A percentile compares a stretch with the other conserved stretches of the same genome.
Evolutionary conservation across 1,284 basidiomycete species (phyloP).

Genomic region (Ceratobasidium sp.): DNA sequence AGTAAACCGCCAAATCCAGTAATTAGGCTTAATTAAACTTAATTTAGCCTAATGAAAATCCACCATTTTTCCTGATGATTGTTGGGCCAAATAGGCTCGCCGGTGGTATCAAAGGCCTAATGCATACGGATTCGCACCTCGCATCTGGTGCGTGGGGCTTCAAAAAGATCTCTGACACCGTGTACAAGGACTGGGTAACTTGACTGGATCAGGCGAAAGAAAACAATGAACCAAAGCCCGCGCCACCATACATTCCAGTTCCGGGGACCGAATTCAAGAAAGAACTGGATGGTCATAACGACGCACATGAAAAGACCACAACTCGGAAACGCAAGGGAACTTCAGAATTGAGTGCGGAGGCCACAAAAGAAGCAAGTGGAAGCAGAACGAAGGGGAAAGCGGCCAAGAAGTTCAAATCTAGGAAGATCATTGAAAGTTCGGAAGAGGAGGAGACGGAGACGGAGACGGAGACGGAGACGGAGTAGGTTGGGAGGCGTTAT

Average conservation of each 20-base stretch:
- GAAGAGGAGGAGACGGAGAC: too few relatives aligned
- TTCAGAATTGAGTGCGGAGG: background rate
- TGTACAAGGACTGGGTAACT: constrained; percentile 3
- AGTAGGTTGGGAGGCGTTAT: too few relatives aligned
- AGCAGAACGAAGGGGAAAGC: background rate
- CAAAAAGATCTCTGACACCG: background rate
- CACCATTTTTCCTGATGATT: too few relatives aligned
- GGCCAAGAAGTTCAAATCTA: background rate
- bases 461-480: too few relatives aligned
- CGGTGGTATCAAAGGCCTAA: constrained; percentile 25
- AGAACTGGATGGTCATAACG: too few relatives aligned
- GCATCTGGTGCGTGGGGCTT: background rate
- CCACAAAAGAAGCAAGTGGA: background rate
- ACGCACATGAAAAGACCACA: background rate
- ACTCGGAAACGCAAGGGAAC: background rate
- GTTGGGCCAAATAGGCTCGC: constrained; percentile 7
- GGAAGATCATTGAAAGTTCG: too few relatives aligned
- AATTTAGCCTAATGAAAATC: too few relatives aligned
- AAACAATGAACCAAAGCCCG: background rate
- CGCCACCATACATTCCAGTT: constrained; percentile 14
- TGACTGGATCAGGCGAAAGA: background rate
- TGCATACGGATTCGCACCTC: constrained; percentile 8
- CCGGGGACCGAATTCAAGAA: constrained; percentile 3
- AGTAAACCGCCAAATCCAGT: too few relatives aligned
- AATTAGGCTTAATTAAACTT: too few relatives aligned